Base-by-base conservation (phyloP, 2,329 filamentous ascomycete species). In the Mycosphaerella sp. region DNA sequence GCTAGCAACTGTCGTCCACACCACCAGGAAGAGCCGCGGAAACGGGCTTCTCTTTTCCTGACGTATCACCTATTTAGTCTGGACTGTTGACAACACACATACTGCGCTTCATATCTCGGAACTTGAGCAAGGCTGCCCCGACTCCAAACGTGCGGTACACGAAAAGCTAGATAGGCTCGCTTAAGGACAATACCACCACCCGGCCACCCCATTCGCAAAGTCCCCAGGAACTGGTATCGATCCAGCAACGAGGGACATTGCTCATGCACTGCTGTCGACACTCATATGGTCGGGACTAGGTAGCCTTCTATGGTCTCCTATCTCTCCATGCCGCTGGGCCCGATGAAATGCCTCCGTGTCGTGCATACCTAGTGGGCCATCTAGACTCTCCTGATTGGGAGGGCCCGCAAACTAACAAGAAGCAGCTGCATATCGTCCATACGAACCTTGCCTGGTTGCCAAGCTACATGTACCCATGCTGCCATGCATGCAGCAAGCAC, bases 331-430 rank as follows among this genome's bases (percentile, higher is more conserved):
- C 41, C 29, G 42, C 31, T 34, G 32, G 32, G n/a, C 11, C 42
- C 48, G 48, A 51, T 29, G 32, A 45, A 39, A 40, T 29, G 42
- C 31, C 48, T 42, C 45, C 41, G 31, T 21, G 40, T 41, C 48
- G 17, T 45, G 48, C 48, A 51, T 51, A 32, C 21, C 11, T 45
- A 51, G 48, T 23, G 41, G 42, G 42, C 29, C 42, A 26, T 31
- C 17, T 10, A 12, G 17, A 45, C 14, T n/a, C 32, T 39, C 21
- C 11, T 45, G 42, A 45, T 51, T 51, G 48, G 48, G 42, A 51
- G 29, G 48, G 32, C 9, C 8, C 17, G 12, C 10, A 6, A 34
- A 14, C 48, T 51, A 51, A 41, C 38, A 17, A 45, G 34, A 39
- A 40, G 21, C 40, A 45, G 14, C 42, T 40, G 48, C 48, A 51